Conservation (phyloP, 768 basidiomycete genomes). For the Mycena galericulata region DNA sequence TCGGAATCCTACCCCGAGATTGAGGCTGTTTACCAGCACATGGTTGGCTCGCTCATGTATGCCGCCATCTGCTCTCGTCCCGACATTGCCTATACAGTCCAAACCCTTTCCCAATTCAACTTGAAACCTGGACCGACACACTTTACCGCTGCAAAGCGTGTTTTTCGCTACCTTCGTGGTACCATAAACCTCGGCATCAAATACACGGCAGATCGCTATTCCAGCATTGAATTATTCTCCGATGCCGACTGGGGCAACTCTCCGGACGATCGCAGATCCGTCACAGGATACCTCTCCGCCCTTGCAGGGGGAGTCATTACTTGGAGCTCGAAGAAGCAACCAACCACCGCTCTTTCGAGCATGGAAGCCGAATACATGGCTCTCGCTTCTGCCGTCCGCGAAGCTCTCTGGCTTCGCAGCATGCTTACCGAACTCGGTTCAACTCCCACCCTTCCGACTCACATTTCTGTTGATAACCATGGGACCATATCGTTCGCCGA, state of each 20-base stretch:
- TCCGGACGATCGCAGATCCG: constrained; percentile 8
- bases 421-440: constrained; percentile 1
- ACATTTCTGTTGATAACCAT: constrained; percentile 4
- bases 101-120: constrained; percentile 40
- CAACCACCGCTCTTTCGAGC: neutral
- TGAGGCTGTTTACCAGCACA: constrained; percentile 37
- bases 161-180: constrained; percentile 9
- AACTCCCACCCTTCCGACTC: neutral
- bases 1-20: constrained; percentile 19
- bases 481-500: neutral
- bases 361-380: constrained; percentile 13
- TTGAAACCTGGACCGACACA: constrained; percentile 9
- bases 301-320: neutral
- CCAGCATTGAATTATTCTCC: constrained; percentile 6
- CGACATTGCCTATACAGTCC: constrained; percentile 46
- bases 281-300: constrained; percentile 5
- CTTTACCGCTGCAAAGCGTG: constrained; percentile 4
- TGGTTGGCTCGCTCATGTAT: constrained; percentile 47
- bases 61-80: constrained; percentile 45
- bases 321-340: constrained; percentile 10
- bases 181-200: constrained; percentile 10
- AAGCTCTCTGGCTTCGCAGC: constrained; percentile 10
- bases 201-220: neutral
- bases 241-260: constrained; percentile 12
- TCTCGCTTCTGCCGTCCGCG: neutral